Evolutionary conservation across 1,284 basidiomycete genomes (phyloP), one percentile per base, ranked within the genome.

Genomic region (Abortiporus biennis): DNA sequence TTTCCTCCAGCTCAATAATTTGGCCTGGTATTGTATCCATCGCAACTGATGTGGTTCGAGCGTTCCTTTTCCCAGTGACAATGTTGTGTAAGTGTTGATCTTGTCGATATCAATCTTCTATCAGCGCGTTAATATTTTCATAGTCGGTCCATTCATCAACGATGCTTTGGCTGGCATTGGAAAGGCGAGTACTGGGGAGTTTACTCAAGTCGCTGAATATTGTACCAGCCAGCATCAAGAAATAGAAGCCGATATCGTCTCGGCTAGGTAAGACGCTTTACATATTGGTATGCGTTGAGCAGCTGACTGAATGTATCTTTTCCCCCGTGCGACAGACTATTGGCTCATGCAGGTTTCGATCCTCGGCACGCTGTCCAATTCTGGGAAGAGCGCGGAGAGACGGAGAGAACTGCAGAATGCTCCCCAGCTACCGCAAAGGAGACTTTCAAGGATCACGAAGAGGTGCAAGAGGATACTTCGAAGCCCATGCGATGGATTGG

Each of bases 171-270:
- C 83, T 0, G 80, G 87, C 45, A 54, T 92, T 38, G 86, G 87
- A 20, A 82, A 81, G 56, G 71, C 83, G 2, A 80, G 86, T 3
- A 78, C 82, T 4, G 76, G 80, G 3, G 88, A 92, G 54, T 65
- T 92, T 41, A 69, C 72, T 27, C 81, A 80, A 55, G 61, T 84
- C 6, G 80, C 82, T 16, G 79, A 83, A 51, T 73, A 75, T 43
- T 87, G 81, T 51, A 87, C 81, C 22, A 86, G 78, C 48, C 68
- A 78, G 52, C 73, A 73, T 33, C 87, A 92, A 57, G 91, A 92
- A 61, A 77, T 86, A 27, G 92, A 94, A 59, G 92, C 92, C 1
- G 92, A 94, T 59, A 65, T 91, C n/a, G 87, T 92, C 16, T 92
- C 88, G 9, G 74, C 84, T 6, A 68, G 87, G 85, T 86, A 43